Base-by-base conservation (phyloP, 192 early-diverging fungal genomes). In the Coemansia umbellata region DNA sequence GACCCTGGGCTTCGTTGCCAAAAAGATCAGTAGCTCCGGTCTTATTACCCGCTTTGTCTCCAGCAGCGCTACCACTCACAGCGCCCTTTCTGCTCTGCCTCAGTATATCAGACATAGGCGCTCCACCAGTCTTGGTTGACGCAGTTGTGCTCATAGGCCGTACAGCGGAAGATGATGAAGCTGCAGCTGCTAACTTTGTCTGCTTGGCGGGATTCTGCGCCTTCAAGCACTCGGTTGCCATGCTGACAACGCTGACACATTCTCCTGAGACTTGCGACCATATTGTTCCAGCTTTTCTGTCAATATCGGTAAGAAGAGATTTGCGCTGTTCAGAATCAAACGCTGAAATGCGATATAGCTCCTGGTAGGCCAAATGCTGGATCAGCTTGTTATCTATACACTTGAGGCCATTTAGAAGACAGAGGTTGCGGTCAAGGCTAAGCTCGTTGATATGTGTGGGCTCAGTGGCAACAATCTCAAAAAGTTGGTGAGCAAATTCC, bases 401-500 rank as follows among this genome's bases (percentile, higher is more conserved):
- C 36, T 54, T 61, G 15, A 77, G 63, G 11, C 74, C 74, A 28
- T 55, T 71, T 9, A 71, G 32, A 41, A 77, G 22, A 19, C 74
- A 77, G 39, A 49, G 23, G 33, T 70, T 77, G 30, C 55, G 58
- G 53, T 77, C 74, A 15, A 53, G 52, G 23, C 74, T 77, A 17
- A 77, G 55, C 55, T 62, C 59, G 42, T 66, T 70, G 49, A 77
- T 77, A 22, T 47, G 66, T 9, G 74, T 77, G 2, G 67, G 67
- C 55, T 70, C 68, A 0, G 74, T 71, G 18, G 58, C 31, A 37
- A 77, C 37, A n/a, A 58, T 53, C 58, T 71, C 74, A 39, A 71
- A 77, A 43, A 77, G 49, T 50, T 63, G 74, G n/a, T 77, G 74
- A 4, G 74, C 60, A 36, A 71, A 45, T 53, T 77, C 74, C 74